These are phyloP conservation scores for Wickerhamomyces chambardii DNA, from an alignment of 805 yeast genomes.

Conservation along the genomic window DNA sequence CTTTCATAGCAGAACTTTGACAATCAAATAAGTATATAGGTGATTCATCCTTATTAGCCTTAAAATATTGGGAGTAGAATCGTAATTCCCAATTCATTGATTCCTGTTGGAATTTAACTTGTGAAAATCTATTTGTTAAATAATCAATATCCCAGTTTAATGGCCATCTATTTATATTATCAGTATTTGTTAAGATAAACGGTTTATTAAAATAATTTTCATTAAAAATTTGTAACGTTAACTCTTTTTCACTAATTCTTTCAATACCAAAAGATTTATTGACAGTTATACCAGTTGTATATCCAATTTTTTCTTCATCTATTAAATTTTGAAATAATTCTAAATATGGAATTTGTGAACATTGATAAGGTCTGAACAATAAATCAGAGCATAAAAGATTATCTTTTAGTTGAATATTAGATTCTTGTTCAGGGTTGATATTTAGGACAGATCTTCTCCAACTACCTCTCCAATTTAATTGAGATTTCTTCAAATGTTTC, in stretches of 20 bases:
- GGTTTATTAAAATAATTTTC: slow-evolving; percentile 43
- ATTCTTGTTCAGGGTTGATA: slow-evolving; percentile 28
- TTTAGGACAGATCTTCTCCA: slow-evolving; percentile 63
- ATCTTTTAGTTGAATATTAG: slow-evolving; percentile 33
- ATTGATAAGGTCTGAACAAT: slow-evolving; percentile 78
- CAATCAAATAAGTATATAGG: slow-evolving; percentile 87
- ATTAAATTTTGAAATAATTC: slow-evolving; percentile 39
- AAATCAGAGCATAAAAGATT: slow-evolving; percentile 62
- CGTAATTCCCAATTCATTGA: slow-evolving; percentile 71
- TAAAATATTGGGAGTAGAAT: slow-evolving; percentile 52
- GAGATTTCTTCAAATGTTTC: slow-evolving; percentile 9
- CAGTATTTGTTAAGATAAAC: slow-evolving; percentile 39
- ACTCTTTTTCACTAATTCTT: slow-evolving; percentile 34
- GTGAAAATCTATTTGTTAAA: slow-evolving; percentile 44
- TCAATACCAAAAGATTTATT: slow-evolving; percentile 31
- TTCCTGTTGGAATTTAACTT: slow-evolving; percentile 71
- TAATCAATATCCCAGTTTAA: slow-evolving; percentile 42
- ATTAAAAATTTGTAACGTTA: slow-evolving; percentile 39
- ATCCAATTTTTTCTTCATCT: slow-evolving; percentile 29
- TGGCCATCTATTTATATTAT: slow-evolving; percentile 44
- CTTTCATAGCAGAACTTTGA: slow-evolving; percentile 54
- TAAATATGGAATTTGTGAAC: slow-evolving; percentile 59
- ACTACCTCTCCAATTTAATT: slow-evolving; percentile 58
- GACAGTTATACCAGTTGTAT: slow-evolving; percentile 10
- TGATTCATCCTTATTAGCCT: slow-evolving; percentile 62